Evolutionary conservation across 805 yeast genomes (phyloP).

Genomic region (Starmerella vaccinii): DNA sequence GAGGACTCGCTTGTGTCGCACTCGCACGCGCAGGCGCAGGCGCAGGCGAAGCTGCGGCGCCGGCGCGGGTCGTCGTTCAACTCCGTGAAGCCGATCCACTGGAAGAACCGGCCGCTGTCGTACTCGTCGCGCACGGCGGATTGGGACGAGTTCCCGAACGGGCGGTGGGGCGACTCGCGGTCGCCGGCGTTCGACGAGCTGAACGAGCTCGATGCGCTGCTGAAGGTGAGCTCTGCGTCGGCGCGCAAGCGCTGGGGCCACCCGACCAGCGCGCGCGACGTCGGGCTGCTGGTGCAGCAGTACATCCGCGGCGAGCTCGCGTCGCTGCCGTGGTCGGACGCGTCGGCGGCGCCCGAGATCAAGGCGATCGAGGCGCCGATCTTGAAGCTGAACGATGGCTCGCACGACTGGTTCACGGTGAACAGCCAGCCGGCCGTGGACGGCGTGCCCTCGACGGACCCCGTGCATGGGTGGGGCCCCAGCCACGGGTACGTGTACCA

Average conservation of each 20-base stretch:
- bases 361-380: conserved; percentile 49
- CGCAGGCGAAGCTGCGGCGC: conserved; percentile 40
- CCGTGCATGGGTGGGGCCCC: conserved; percentile 91
- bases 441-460: conserved; percentile 61
- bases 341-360: conserved; percentile 73
- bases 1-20: conserved; percentile 24
- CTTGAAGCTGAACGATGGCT: conserved; percentile 51
- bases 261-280: conserved; percentile 52
- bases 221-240: conserved; percentile 65
- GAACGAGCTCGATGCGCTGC: conserved; percentile 67
- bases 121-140: conserved; percentile 80
- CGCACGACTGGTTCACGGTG: conserved; percentile 55
- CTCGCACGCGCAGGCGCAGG: conserved; percentile 8
- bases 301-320: conserved; percentile 62
- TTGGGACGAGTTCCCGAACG: conserved; percentile 98
- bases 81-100: conserved; percentile 79
- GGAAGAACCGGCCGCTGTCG: conserved; percentile 88
- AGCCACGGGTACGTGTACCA: conserved; percentile 85
- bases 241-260: conserved; percentile 82
- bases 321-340: conserved; percentile 90
- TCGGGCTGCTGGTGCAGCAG: conserved; percentile 52
- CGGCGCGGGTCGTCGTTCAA: conserved; percentile 9
- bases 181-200: conserved; percentile 95
- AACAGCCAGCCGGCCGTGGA: conserved; percentile 93
- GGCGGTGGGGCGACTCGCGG: conserved; percentile 96